phyloP scores from a whole-genome alignment of 2,329 filamentous ascomycete genomes.

The Pseudodiploospora longispora region DNA sequence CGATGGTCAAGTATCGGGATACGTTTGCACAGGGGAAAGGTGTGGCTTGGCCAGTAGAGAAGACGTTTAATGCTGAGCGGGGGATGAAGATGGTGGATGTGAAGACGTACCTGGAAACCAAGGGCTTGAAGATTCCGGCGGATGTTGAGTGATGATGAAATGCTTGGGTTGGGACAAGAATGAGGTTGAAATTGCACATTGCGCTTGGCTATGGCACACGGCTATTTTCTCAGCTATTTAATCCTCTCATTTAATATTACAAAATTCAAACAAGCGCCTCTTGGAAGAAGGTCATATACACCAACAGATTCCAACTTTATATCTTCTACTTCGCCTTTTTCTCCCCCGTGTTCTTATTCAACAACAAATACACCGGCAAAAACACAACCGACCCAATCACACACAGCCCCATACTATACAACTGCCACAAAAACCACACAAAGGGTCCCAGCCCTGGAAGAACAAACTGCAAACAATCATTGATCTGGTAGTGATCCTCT shows the following conservation, averaged over 20 bases:
- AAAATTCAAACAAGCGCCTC: too few species aligned
- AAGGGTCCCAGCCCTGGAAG: conserved; percentile 48
- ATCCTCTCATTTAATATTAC: too few species aligned
- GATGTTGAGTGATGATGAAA: too few species aligned
- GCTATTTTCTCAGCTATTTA: too few species aligned
- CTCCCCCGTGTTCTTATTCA: conserved; percentile 16
- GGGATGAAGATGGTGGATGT: conserved; percentile 38
- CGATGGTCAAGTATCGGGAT: conserved; percentile 50
- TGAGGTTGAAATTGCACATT: too few species aligned
- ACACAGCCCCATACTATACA: conserved; percentile 57
- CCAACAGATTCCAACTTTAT: too few species aligned
- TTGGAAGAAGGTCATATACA: too few species aligned
- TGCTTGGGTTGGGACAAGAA: too few species aligned
- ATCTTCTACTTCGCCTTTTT: conserved; percentile 5
- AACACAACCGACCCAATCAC: conserved; percentile 45
- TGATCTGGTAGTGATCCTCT: conserved; percentile 74
- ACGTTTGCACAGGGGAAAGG: conserved; percentile 53
- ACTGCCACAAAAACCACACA: conserved; percentile 51
- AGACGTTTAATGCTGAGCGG: conserved; percentile 44
- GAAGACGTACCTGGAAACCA: conserved; percentile 26
- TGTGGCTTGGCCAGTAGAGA: conserved; percentile 47
- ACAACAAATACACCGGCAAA: conserved; percentile 24
- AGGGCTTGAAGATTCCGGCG: conserved; percentile 10
- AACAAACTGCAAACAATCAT: conserved; percentile 68
- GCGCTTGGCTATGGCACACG: too few species aligned